phyloP scores from a whole-genome alignment of 1,284 basidiomycete genomes.

The Malassezia slooffiae region DNA sequence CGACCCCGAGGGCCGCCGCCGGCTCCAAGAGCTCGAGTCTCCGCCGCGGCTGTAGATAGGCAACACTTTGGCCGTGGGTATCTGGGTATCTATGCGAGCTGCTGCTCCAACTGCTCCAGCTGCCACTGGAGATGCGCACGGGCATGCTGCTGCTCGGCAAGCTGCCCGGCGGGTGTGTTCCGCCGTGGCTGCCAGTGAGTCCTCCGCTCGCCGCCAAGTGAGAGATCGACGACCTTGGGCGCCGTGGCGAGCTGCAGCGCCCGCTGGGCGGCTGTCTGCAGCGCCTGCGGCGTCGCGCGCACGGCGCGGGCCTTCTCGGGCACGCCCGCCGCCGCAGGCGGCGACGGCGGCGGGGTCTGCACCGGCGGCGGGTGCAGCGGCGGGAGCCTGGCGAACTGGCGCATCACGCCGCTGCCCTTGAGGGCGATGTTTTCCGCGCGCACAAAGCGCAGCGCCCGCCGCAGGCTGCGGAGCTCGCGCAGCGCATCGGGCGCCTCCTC shows the following conservation, averaged over 20 bases:
- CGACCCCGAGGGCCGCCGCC: conserved; percentile 5
- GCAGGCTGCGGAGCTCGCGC: conserved; percentile 70
- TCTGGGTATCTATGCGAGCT: background rate
- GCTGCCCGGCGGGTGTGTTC: conserved; percentile 2
- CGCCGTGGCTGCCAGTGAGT: background rate
- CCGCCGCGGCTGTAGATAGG: conserved; percentile 6
- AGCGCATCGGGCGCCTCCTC: conserved; percentile 18
- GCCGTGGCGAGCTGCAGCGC: conserved; percentile 13
- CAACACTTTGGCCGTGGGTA: background rate
- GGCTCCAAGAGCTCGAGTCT: conserved; percentile 15
- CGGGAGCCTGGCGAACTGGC: background rate
- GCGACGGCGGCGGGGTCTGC: background rate
- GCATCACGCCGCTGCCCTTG: conserved; percentile 63
- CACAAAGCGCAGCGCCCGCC: conserved; percentile 75
- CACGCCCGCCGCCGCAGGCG: background rate
- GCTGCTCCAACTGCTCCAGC: background rate
- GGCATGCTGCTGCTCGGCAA: background rate
- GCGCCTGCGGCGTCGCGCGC: background rate
- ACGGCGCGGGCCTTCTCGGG: too few species aligned
- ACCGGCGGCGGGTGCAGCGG: background rate
- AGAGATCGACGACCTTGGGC: conserved; percentile 30
- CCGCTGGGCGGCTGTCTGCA: background rate
- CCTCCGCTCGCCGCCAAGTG: background rate
- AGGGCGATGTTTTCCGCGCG: conserved; percentile 82
- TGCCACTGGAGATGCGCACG: background rate